Base-by-base conservation (phyloP, 345 rosid genomes). In the Lumnitzera racemosa region DNA sequence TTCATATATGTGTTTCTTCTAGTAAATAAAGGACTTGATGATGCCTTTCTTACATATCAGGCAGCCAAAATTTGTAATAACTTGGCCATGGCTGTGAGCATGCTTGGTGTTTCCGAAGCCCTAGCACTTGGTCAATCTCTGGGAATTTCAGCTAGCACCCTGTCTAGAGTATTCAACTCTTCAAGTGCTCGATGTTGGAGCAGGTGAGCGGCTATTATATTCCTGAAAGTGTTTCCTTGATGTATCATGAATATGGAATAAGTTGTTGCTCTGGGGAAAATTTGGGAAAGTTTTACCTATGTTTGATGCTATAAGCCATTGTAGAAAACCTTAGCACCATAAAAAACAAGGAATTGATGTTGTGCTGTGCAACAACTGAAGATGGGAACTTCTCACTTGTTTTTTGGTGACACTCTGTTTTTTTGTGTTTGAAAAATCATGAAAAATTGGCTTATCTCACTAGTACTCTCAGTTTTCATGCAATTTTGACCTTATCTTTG, bases 51-150 rank as follows among this genome's bases (percentile, higher is more conserved):
- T 58, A 10, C 48, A 46, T 11, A 61, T 27, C 71, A 89, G 98
- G 96, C 89, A 61, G 98, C 98, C 70, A 92, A 92, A 77, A 73
- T 92, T 55, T 92, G 98, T 80, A 92, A 89, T 71, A 92, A 92
- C 78, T 74, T 92, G 73, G 96, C 94, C 62, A 65, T 92, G 91
- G 96, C 91, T 27, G 91, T 92, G 61, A 83, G 94, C 64, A 92
- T 89, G 98, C 86, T 87, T 24, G 98, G 96, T 41, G 84, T 82
- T 53, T 89, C 96, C 25, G 98, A 92, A 76, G 96, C 98, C 31
- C 81, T 92, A 71, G 81, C 83, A 62, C 94, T 92, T 61, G 98
- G 96, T 64, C 96, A 92, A 65, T 82, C 87, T 1, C 82, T 87
- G 57, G 98, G 96, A 47, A 73, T 92, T 55, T 70, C 74, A 61